Conservation (phyloP, 441 rosid species). For the Eutrema salsugineum region DNA sequence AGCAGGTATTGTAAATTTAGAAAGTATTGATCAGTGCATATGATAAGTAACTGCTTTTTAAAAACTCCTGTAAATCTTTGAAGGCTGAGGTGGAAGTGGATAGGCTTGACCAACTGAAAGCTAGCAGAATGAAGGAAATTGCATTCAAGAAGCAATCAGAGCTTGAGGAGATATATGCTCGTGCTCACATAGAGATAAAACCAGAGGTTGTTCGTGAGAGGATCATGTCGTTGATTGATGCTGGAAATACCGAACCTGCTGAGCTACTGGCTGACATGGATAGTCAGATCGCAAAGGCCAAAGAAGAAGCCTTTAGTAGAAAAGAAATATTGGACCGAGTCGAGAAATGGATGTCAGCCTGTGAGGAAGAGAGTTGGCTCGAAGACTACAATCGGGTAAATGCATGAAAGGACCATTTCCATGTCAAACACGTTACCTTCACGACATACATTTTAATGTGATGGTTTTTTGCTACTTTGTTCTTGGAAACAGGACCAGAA, state of each 20-base stretch:
- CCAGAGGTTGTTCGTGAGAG: conserved; percentile 79
- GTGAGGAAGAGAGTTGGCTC: conserved; percentile 99
- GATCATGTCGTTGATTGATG: conserved; percentile 70
- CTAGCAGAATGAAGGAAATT: conserved; percentile 92
- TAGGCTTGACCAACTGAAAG: conserved; percentile 84
- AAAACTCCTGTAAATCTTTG: conserved; percentile 7
- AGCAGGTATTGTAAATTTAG: conserved; percentile 52
- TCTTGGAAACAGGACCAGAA: conserved; percentile 71
- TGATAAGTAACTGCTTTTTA: conserved; percentile 7
- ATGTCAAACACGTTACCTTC: neutral
- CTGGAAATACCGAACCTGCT: conserved; percentile 76
- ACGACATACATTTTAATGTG: neutral
- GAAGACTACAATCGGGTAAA: conserved; percentile 88
- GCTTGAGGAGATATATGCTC: conserved; percentile 76
- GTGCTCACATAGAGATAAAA: conserved; percentile 75
- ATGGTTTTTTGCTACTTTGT: neutral
- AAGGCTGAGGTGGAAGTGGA: conserved; percentile 92
- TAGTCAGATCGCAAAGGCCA: conserved; percentile 72
- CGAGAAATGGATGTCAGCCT: conserved; percentile 98
- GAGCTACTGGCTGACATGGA: conserved; percentile 93
- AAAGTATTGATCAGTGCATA: neutral
- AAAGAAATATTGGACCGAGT: conserved; percentile 93
- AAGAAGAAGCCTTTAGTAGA: conserved; percentile 89
- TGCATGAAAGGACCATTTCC: neutral
- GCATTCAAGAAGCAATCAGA: conserved; percentile 84